Conservation (phyloP, 2,329 filamentous ascomycete species). For the Cladosporium sp. region DNA sequence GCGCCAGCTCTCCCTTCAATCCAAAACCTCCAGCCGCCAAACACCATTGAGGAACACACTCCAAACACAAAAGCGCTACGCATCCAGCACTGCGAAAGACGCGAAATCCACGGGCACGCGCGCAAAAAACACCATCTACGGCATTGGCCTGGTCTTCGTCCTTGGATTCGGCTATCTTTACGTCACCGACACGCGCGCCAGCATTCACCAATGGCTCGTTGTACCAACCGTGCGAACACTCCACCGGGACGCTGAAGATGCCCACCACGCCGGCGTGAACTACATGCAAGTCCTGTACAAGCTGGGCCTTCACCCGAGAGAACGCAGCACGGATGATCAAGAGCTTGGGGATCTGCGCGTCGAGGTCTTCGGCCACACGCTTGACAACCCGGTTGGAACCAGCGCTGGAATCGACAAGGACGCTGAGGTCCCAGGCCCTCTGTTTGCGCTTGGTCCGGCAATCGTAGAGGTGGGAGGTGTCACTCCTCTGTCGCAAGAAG, state of each 20-base stretch:
- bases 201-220: conserved; percentile 49
- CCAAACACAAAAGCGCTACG: conserved; percentile 14
- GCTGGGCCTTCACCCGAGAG: conserved; percentile 74
- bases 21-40: conserved; percentile 12
- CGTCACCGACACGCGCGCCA: conserved; percentile 51
- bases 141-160: conserved; percentile 50
- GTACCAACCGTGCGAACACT: conserved; percentile 61
- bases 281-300: conserved; percentile 68
- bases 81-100: conserved; percentile 26
- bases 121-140: conserved; percentile 49
- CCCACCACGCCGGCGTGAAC: conserved; percentile 75
- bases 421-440: conserved; percentile 77
- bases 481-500: conserved; percentile 80
- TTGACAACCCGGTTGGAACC: conserved; percentile 87
- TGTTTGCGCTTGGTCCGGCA: conserved; percentile 80
- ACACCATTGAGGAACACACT: conserved; percentile 9
- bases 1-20: conserved; percentile 20
- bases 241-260: conserved; percentile 79
- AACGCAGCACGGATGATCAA: conserved; percentile 61
- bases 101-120: conserved; percentile 40
- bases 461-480: conserved; percentile 91
- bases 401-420: conserved; percentile 97
- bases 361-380: conserved; percentile 69
- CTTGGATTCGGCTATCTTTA: conserved; percentile 47
- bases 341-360: conserved; percentile 50